Conservation (phyloP, 2,329 filamentous ascomycete species). For the Phialophora tarda region DNA sequence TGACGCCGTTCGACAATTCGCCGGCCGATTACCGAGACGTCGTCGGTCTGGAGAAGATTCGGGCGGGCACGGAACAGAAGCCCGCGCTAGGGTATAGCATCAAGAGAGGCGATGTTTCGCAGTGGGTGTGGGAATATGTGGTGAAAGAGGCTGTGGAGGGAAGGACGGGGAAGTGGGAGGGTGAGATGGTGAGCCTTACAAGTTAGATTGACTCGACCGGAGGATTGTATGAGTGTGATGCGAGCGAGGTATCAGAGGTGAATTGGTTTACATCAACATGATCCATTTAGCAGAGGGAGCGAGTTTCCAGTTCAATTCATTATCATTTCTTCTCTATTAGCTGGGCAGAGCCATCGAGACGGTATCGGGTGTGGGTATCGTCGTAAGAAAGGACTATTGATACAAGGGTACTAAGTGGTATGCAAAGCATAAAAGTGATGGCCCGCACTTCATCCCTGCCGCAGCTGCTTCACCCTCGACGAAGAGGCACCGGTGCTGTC, state of each 20-base stretch:
- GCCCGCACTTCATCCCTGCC: background rate
- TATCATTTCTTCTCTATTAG: slow-evolving; percentile 16
- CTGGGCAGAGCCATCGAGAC: slow-evolving; percentile 12
- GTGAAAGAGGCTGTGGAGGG: slow-evolving; percentile 32
- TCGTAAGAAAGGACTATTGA: slow-evolving; percentile 1
- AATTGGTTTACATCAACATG: background rate
- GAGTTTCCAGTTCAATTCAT: slow-evolving; percentile 2
- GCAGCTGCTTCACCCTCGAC: background rate
- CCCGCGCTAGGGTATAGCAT: slow-evolving; percentile 46
- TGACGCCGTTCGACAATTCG: slow-evolving; percentile 39
- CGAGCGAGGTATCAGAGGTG: background rate
- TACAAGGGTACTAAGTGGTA: slow-evolving; percentile 4
- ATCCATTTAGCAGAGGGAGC: background rate
- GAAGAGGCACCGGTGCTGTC: background rate
- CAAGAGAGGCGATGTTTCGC: slow-evolving; percentile 45
- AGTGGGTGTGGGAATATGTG: slow-evolving; percentile 45
- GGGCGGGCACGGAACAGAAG: slow-evolving; percentile 41
- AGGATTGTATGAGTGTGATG: background rate
- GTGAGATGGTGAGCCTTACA: slow-evolving; percentile 40
- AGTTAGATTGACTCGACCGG: slow-evolving; percentile 13
- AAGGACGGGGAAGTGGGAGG: slow-evolving; percentile 29
- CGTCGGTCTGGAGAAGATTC: slow-evolving; percentile 40
- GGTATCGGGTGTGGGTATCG: slow-evolving; percentile 17
- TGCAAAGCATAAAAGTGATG: slow-evolving; percentile 4
- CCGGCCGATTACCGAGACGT: slow-evolving; percentile 33